Base-by-base conservation (phyloP, 2,329 filamentous ascomycete genomes). In the Byssoonygena ceratinophila region DNA sequence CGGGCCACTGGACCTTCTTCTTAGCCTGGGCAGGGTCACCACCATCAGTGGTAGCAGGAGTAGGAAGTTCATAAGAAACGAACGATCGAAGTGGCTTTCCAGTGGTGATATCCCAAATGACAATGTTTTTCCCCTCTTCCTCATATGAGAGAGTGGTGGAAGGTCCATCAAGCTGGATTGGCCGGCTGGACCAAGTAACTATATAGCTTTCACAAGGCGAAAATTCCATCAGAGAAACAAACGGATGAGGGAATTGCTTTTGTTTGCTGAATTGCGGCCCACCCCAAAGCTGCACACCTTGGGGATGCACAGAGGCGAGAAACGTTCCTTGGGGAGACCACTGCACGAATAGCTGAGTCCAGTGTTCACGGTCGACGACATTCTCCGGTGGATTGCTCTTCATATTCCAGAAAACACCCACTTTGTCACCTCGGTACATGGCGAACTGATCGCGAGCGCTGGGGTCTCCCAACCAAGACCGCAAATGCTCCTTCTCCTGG, bases 101-200 rank as follows among this genome's bases (percentile, higher is more conserved):
- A 8, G 91, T 92, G 49, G 87, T 85, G 57, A 97, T 84, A 65
- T 97, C 91, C 92, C 92, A 98, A 65, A 98, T 90, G 65, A 98
- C 85, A 71, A 97, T 97, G 78, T 97, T 96, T 78, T 97, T 97
- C 70, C 92, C 92, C 63, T 98, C 91, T 65, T 98, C 92, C 64
- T 97, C 92, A 55, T 89, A 76, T 2, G 87, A 83, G 47, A 96
- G 77, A n/a, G 85, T 76, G 1, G 86, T 84, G 68, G 94, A 85
- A 59, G 83, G 83, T 61, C 97, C 92, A 55, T 92, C 87, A 53
- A 98, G 88, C 56, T 85, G 82, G 64, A 98, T 94, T 22, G 92
- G 89, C 47, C 88, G 81, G 71, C 91, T 88, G 48, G 92, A 97
- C 92, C 92, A 98, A 52, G 92, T 97, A 53, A 91, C 90, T 52